Evolutionary conservation across 768 basidiomycete species (phyloP).

Genomic region (Calocera viscosa): DNA sequence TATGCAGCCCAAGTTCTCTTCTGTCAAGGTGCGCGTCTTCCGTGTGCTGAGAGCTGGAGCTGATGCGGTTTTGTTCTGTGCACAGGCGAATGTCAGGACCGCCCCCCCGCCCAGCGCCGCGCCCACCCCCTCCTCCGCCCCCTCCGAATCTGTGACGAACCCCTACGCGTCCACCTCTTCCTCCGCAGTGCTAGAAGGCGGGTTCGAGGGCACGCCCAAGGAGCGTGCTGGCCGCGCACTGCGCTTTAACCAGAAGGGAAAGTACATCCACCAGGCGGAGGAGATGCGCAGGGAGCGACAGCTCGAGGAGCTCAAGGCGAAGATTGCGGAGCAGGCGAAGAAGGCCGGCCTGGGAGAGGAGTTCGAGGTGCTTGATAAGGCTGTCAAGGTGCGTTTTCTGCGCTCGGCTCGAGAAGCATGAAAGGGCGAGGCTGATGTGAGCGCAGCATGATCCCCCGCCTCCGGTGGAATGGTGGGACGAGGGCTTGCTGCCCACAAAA

Average conservation of each 20-base stretch:
- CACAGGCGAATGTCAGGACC: constrained; percentile 64
- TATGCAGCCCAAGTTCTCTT: constrained; percentile 98
- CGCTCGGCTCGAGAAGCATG: too few species aligned
- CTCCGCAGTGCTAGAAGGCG: constrained; percentile 27
- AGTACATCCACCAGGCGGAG: constrained; percentile 42
- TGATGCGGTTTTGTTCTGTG: constrained; percentile 8
- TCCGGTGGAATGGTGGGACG: constrained; percentile 96
- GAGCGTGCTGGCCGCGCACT: constrained; percentile 59
- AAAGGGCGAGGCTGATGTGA: constrained; percentile 1
- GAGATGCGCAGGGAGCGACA: constrained; percentile 45
- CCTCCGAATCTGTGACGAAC: constrained; percentile 40
- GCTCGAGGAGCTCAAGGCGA: constrained; percentile 80
- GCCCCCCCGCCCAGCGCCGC: constrained; percentile 46
- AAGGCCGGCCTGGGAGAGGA: constrained; percentile 94
- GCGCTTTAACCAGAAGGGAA: constrained; percentile 85
- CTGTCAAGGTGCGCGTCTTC: constrained; percentile 52
- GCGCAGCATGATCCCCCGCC: constrained; percentile 71
- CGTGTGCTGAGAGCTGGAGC: not conserved
- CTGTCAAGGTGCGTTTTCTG: constrained; percentile 52
- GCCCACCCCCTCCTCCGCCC: constrained; percentile 26
- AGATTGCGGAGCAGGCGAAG: constrained; percentile 82
- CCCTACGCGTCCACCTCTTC: constrained; percentile 56
- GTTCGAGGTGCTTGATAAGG: constrained; percentile 79
- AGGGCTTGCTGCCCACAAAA: constrained; percentile 64
- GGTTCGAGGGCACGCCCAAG: constrained; percentile 60